Evolutionary conservation across 2,329 filamentous ascomycete species (phyloP).

Genomic region (Fusarium sp.): DNA sequence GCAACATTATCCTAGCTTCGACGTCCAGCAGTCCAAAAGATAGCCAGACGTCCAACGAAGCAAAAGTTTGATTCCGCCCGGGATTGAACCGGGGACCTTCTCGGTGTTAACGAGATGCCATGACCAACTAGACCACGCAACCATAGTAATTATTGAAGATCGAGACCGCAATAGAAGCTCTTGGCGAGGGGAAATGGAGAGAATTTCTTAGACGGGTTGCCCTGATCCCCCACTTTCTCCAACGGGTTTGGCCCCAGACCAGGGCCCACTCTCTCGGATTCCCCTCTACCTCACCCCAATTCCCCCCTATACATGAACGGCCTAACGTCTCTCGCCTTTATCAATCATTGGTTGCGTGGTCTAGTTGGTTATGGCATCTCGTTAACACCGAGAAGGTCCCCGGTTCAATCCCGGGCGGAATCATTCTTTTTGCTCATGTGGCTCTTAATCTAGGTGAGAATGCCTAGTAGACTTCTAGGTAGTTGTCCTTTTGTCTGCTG

Average conservation of each 20-base stretch:
- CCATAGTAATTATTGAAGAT: too few relatives aligned
- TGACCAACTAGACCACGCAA: constrained; percentile 50
- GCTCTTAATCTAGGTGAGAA: background rate
- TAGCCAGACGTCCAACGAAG: too few relatives aligned
- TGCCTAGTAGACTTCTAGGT: background rate
- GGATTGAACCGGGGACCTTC: constrained; percentile 51
- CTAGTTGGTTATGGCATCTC: constrained; percentile 50
- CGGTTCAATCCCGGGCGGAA: constrained; percentile 50
- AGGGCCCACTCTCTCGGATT: too few relatives aligned
- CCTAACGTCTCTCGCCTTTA: background rate
- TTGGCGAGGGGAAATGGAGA: too few relatives aligned
- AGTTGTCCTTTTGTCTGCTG: background rate
- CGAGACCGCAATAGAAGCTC: too few relatives aligned
- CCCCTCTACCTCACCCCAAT: too few relatives aligned
- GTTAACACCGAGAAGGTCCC: constrained; percentile 50
- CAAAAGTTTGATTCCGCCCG: constrained; percentile 47
- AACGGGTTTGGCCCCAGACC: too few relatives aligned
- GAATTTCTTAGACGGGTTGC: too few relatives aligned
- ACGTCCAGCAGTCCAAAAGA: too few relatives aligned
- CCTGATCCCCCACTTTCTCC: too few relatives aligned
- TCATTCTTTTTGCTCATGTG: constrained; percentile 21
- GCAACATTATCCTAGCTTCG: too few relatives aligned
- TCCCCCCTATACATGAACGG: too few relatives aligned
- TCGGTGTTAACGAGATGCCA: constrained; percentile 50
- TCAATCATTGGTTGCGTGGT: constrained; percentile 43